Evolutionary conservation across 1,284 basidiomycete species (phyloP).

Genomic region (Ustilago loliicola): DNA sequence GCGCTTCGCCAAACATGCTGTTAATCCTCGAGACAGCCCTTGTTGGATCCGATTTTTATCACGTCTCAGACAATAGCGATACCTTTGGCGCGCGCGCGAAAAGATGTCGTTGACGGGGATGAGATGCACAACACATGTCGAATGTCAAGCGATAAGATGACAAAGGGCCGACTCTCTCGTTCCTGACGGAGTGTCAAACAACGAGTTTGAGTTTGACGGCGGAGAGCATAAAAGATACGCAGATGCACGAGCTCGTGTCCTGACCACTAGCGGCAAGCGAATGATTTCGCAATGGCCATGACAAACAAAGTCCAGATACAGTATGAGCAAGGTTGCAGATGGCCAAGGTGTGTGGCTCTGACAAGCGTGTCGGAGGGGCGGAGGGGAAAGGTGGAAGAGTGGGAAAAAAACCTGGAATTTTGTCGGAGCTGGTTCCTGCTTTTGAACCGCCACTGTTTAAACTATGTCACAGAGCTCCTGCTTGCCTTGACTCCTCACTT

Average conservation of each 20-base stretch:
- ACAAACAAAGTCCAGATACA: too few species aligned
- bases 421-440: constrained; percentile 24
- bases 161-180: neutral
- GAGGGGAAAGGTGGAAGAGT: neutral
- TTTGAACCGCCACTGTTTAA: constrained; percentile 1
- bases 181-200: constrained; percentile 5
- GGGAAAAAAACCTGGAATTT: constrained; percentile 3
- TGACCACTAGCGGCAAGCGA: neutral
- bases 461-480: constrained; percentile 4
- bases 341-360: neutral
- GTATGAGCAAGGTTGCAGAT: neutral
- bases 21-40: too few species aligned
- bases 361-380: neutral
- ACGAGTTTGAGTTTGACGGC: neutral
- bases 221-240: neutral
- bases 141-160: too few species aligned
- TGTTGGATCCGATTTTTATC: too few species aligned
- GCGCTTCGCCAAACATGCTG: too few species aligned
- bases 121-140: too few species aligned
- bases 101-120: too few species aligned
- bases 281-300: too few species aligned
- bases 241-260: neutral
- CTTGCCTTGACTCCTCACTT: neutral
- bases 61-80: too few species aligned
- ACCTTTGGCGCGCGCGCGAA: too few species aligned